Evolutionary conservation across 768 basidiomycete species (phyloP).

Genomic region (Brasilioporus rufonigricans): DNA sequence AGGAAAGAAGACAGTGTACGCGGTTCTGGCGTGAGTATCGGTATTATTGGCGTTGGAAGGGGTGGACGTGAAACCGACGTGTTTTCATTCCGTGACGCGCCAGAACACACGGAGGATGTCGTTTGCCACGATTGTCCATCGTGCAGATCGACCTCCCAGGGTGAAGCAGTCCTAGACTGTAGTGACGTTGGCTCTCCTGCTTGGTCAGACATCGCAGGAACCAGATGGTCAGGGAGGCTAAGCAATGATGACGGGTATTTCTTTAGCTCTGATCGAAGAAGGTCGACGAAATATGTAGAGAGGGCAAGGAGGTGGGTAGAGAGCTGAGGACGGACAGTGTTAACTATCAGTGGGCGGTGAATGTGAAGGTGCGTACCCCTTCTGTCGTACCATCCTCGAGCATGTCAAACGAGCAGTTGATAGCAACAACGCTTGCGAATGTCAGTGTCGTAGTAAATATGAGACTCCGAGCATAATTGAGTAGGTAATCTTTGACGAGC

Average conservation of each 20-base stretch:
- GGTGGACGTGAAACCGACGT: no score
- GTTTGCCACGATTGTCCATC: background rate
- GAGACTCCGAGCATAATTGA: slow-evolving; percentile 89
- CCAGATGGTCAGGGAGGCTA: slow-evolving; percentile 25
- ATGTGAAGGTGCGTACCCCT: slow-evolving; percentile 33
- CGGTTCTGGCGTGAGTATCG: slow-evolving; percentile 74
- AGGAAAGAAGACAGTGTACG: slow-evolving; percentile 75
- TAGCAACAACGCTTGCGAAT: slow-evolving; percentile 71
- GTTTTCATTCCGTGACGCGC: no score
- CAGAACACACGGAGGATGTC: background rate
- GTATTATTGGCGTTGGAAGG: slow-evolving; percentile 73
- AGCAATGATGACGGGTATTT: slow-evolving; percentile 27
- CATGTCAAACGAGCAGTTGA: slow-evolving; percentile 77
- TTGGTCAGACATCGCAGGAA: background rate
- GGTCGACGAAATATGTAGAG: slow-evolving; percentile 32
- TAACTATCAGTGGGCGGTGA: slow-evolving; percentile 16
- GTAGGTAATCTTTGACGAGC: slow-evolving; percentile 75
- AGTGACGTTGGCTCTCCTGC: background rate
- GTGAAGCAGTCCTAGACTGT: background rate
- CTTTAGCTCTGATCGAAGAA: slow-evolving; percentile 31
- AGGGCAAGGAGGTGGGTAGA: slow-evolving; percentile 21
- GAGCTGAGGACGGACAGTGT: slow-evolving; percentile 31
- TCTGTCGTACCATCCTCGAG: slow-evolving; percentile 66
- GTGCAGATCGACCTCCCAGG: slow-evolving; percentile 7
- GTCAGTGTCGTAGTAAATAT: slow-evolving; percentile 90